These are phyloP conservation scores for Ichthyophthirius multifiliis DNA, from an alignment of 169 alveolate species.

Conservation along the genomic window DNA sequence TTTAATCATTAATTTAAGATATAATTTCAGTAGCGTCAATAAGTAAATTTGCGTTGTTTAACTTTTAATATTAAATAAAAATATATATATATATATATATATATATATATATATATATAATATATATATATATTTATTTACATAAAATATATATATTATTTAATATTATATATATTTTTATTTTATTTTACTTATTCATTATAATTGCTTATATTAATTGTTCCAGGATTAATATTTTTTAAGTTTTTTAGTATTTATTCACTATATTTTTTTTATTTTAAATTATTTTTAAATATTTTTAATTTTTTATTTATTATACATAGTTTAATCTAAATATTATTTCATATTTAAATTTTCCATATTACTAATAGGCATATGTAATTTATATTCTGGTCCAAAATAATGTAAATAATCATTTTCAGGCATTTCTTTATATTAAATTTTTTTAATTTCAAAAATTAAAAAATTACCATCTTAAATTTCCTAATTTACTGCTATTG, in stretches of 20 bases:
- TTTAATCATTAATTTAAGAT: not conserved
- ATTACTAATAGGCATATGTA: slow-evolving; percentile 85
- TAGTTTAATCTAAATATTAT: slow-evolving; percentile 63
- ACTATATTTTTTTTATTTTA: not conserved
- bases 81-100: not conserved
- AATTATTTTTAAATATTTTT: not conserved
- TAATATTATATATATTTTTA: not conserved
- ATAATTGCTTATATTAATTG: slow-evolving; percentile 46
- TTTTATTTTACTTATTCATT: not conserved
- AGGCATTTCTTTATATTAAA: slow-evolving; percentile 75
- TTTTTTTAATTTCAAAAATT: not conserved
- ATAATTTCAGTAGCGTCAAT: not conserved
- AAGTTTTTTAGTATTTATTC: slow-evolving; percentile 32
- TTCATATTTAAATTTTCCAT: slow-evolving; percentile 86
- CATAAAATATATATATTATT: too few species aligned
- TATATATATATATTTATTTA: too few species aligned
- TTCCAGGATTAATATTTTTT: slow-evolving; percentile 23
- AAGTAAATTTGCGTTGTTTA: not conserved
- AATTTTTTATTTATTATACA: not conserved
- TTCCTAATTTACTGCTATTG: slow-evolving; percentile 66
- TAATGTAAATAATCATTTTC: slow-evolving; percentile 79
- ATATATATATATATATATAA: too few species aligned
- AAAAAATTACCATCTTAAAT: slow-evolving; percentile 23
- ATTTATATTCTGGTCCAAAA: slow-evolving; percentile 86
- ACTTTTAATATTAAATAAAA: not conserved